phyloP scores from a whole-genome alignment of 1,139 yeast species.

The Citeromyces hawaiiensis region DNA sequence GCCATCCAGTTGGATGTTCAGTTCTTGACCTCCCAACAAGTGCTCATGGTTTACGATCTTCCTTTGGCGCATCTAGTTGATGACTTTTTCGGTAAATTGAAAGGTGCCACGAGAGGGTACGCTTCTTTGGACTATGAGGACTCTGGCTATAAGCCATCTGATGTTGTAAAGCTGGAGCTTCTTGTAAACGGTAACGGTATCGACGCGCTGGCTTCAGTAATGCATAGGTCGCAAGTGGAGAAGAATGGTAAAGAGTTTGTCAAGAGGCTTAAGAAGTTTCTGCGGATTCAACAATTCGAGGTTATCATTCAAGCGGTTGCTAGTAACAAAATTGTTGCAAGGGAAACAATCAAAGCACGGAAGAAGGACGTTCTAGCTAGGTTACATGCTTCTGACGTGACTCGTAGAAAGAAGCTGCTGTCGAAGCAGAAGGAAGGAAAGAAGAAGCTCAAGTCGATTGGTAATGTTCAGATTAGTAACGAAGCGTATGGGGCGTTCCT shows the following conservation, averaged over 20 bases:
- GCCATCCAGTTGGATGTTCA: conserved; percentile 75
- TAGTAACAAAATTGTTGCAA: conserved; percentile 69
- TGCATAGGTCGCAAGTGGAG: conserved; percentile 72
- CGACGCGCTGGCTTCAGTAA: conserved; percentile 85
- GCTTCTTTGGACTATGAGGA: conserved; percentile 94
- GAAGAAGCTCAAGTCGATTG: conserved; percentile 68
- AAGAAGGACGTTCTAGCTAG: conserved; percentile 88
- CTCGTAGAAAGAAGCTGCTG: conserved; percentile 78
- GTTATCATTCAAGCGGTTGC: conserved; percentile 89
- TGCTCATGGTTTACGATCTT: conserved; percentile 59
- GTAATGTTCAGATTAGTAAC: conserved; percentile 64
- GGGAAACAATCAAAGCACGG: conserved; percentile 89
- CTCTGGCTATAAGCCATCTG: conserved; percentile 70
- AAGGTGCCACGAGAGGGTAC: conserved; percentile 83
- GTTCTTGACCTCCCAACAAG: conserved; percentile 73
- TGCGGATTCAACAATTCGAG: conserved; percentile 76
- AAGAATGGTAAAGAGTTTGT: conserved; percentile 73
- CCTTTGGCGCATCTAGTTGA: conserved; percentile 89
- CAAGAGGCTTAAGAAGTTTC: conserved; percentile 61
- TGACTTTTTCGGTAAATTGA: conserved; percentile 87
- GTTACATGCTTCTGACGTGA: conserved; percentile 86
- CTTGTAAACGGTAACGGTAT: conserved; percentile 83
- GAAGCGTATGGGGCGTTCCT: conserved; percentile 75
- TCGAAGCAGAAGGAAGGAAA: conserved; percentile 92
- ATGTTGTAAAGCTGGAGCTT: conserved; percentile 77